Evolutionary conservation across 2,329 filamentous ascomycete genomes (phyloP).

Genomic region (Fusarium heterosporum): DNA sequence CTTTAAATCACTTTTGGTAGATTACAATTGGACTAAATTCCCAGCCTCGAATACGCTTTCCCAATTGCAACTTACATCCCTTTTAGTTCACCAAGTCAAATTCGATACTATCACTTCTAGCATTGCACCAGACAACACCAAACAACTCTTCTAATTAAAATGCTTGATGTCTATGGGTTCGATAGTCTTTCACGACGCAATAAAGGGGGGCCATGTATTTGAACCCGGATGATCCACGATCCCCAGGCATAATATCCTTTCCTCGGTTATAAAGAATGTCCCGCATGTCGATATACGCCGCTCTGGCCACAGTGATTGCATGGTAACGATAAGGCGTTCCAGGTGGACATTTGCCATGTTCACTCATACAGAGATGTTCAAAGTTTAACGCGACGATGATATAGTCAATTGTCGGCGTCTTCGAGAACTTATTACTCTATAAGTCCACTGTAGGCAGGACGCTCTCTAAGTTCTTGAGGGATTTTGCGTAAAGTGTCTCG

Average conservation of each 20-base stretch:
- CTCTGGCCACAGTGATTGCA: slow-evolving; percentile 21
- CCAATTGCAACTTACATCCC: neutral
- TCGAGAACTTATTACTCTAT: neutral
- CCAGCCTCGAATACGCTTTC: neutral
- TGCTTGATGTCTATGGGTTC: neutral
- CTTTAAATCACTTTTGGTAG: neutral
- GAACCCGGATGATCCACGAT: slow-evolving; percentile 35
- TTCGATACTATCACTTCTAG: neutral
- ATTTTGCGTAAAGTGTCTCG: neutral
- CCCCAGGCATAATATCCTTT: neutral
- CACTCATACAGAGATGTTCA: slow-evolving; percentile 14
- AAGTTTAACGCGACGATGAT: slow-evolving; percentile 24
- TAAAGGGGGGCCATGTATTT: slow-evolving; percentile 25
- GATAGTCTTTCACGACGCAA: slow-evolving; percentile 26
- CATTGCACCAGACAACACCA: neutral
- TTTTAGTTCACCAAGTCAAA: neutral
- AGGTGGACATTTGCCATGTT: neutral
- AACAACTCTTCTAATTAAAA: neutral
- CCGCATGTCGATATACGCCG: slow-evolving; percentile 31
- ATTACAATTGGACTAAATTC: neutral
- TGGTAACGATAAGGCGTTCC: slow-evolving; percentile 1
- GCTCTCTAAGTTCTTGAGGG: neutral
- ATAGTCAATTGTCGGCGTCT: slow-evolving; percentile 11
- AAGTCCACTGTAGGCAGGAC: slow-evolving; percentile 5
- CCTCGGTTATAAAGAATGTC: slow-evolving; percentile 5